Base-by-base conservation (phyloP, 164 flowering plant species). In the Berberis vulgaris region DNA sequence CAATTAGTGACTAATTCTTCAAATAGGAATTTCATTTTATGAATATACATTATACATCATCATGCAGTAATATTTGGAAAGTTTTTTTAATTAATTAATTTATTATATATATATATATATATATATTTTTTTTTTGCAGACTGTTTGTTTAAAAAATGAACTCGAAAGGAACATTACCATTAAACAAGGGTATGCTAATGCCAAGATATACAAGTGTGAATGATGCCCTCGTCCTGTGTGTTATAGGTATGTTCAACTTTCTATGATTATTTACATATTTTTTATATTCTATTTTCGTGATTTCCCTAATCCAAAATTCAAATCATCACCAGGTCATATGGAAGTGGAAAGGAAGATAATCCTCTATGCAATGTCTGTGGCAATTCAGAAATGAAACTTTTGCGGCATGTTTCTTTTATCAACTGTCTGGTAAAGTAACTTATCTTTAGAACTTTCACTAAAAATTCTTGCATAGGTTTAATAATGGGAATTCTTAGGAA, bases 111-210 rank as follows among this genome's bases (percentile, higher is more conserved):
- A 26, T 26, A 26, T 26, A 26, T 26, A 26, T 26, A 26, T 26
- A 26, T 26, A 26, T 26, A 26, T 26, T 26, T 26, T 26, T 52
- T 39, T 65, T 72, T 26, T 74, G 67, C 85, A 89, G 98, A 91
- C 96, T 77, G 96, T 91, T 54, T 88, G 95, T 64, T 91, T 91
- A 65, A 91, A 91, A 65, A 91, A 89, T 78, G 98, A 91, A 74
- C 69, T 91, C 77, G 98, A 91, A 80, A 86, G 96, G 41, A 91
- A 91, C 65, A 91, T 91, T 62, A 91, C 96, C 6, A 89, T 91
- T 59, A 91, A 91, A 76, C 89, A 89, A 65, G 96, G 98, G 44
- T 91, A 91, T 82, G 98, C 98, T 26, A 91, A 91, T 83, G 95
- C 98, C 44, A 91, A 89, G 74, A 87, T 89, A 70, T 91, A 89